phyloP scores from a whole-genome alignment of 2,329 filamentous ascomycete species.

The Acrodontium crateriforme region DNA sequence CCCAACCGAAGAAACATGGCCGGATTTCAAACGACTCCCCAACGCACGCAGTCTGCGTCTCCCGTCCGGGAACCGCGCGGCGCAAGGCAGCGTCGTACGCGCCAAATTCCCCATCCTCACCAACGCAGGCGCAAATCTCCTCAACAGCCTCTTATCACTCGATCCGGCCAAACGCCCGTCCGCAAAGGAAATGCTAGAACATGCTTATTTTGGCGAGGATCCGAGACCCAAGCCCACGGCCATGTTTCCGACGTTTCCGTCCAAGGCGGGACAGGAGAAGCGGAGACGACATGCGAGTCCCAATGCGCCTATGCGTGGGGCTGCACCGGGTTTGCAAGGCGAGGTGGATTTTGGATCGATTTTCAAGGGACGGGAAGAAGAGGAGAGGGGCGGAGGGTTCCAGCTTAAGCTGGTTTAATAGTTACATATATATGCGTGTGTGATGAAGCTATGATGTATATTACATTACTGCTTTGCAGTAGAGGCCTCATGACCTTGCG shows the following conservation, averaged over 20 bases:
- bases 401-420: slow-evolving; percentile 18
- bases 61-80: slow-evolving; percentile 34
- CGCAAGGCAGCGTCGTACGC: slow-evolving; percentile 42
- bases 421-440: slow-evolving; percentile 1
- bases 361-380: slow-evolving; percentile 34
- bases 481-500: too few species aligned
- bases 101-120: slow-evolving; percentile 73
- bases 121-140: slow-evolving; percentile 53
- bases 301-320: slow-evolving; percentile 67
- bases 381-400: slow-evolving; percentile 36
- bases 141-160: slow-evolving; percentile 57
- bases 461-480: too few species aligned
- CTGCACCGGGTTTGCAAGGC: slow-evolving; percentile 16
- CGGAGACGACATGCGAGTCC: slow-evolving; percentile 60
- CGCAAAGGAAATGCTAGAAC: slow-evolving; percentile 59
- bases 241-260: slow-evolving; percentile 95
- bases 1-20: slow-evolving; percentile 72
- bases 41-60: slow-evolving; percentile 71
- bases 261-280: slow-evolving; percentile 83
- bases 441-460: too few species aligned
- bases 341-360: slow-evolving; percentile 36
- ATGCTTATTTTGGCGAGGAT: slow-evolving; percentile 78
- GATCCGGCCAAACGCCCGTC: slow-evolving; percentile 60
- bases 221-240: slow-evolving; percentile 79
- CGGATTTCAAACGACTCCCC: slow-evolving; percentile 70